phyloP scores from a whole-genome alignment of 225 moss, liverwort and hornwort genomes.

The Marchantia polymorpha region DNA sequence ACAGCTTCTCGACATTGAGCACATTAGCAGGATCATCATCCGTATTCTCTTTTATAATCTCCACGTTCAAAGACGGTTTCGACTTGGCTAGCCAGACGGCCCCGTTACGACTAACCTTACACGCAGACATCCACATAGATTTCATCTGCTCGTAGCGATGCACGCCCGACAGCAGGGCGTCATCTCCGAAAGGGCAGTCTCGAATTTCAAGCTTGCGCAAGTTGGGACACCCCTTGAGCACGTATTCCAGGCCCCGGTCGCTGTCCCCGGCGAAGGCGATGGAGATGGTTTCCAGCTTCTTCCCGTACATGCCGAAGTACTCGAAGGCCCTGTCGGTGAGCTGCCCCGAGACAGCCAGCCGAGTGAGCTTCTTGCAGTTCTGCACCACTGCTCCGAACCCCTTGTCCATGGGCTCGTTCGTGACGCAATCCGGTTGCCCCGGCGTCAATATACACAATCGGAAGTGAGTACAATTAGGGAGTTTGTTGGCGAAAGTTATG shows the following conservation, averaged over 20 bases:
- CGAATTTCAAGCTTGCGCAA: conserved; percentile 51
- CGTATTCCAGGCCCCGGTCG: conserved; percentile 47
- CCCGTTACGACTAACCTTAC: conserved; percentile 44
- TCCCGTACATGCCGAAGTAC: conserved; percentile 47
- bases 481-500: conserved; percentile 58
- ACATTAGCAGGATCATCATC: not conserved
- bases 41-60: conserved; percentile 40
- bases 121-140: conserved; percentile 48
- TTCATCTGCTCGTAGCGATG: conserved; percentile 42
- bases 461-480: conserved; percentile 68
- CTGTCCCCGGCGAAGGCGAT: conserved; percentile 51
- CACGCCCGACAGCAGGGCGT: conserved; percentile 37
- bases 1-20: conserved; percentile 44
- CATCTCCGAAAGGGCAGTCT: conserved; percentile 53
- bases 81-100: conserved; percentile 39
- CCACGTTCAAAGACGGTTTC: conserved; percentile 45
- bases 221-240: conserved; percentile 45
- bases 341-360: conserved; percentile 72
- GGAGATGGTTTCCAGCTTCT: conserved; percentile 48
- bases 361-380: conserved; percentile 61
- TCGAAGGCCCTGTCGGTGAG: conserved; percentile 68
- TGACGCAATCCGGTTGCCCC: conserved; percentile 50
- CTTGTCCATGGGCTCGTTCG: conserved; percentile 58
- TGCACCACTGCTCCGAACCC: conserved; percentile 72
- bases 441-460: conserved; percentile 65